phyloP scores from a whole-genome alignment of 805 yeast species.

The Ogataea angusta region DNA sequence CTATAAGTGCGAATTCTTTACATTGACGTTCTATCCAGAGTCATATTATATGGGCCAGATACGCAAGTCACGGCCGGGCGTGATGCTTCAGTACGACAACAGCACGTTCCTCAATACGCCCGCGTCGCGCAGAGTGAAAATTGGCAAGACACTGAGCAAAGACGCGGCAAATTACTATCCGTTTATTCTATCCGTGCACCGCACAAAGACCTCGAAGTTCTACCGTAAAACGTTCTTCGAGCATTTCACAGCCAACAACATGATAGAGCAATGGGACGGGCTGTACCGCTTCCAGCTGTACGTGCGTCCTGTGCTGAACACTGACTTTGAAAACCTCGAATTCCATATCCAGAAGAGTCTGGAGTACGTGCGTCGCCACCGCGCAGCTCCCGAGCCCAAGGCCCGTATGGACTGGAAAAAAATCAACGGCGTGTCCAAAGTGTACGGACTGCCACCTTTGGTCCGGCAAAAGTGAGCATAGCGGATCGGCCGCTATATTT shows the following conservation, averaged over 20 bases:
- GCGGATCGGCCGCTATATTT: slow-evolving; percentile 17
- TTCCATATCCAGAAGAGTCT: slow-evolving; percentile 17
- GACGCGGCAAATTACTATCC: slow-evolving; percentile 12
- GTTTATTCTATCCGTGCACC: slow-evolving; percentile 25
- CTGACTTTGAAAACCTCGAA: slow-evolving; percentile 10
- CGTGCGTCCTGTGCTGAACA: slow-evolving; percentile 12
- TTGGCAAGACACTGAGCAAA: neutral
- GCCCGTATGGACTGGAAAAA: slow-evolving; percentile 21
- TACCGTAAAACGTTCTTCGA: slow-evolving; percentile 20
- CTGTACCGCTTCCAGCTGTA: slow-evolving; percentile 21
- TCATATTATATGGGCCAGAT: slow-evolving; percentile 23
- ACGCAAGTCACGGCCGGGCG: slow-evolving; percentile 34
- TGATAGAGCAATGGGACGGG: slow-evolving; percentile 22
- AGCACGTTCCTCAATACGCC: slow-evolving; percentile 24
- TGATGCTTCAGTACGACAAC: slow-evolving; percentile 14
- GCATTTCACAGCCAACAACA: slow-evolving; percentile 9
- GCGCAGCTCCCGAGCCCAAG: slow-evolving; percentile 4
- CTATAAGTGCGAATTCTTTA: slow-evolving; percentile 24
- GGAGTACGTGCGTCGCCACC: slow-evolving; percentile 11
- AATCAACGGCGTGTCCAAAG: slow-evolving; percentile 8
- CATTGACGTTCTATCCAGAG: slow-evolving; percentile 22
- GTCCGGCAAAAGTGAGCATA: neutral
- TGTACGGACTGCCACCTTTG: slow-evolving; percentile 9
- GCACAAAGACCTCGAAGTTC: slow-evolving; percentile 23
- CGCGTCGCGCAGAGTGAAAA: slow-evolving; percentile 1